Percentiles rank a stretch among this genome's conserved stretches.
Conservation (phyloP, 768 basidiomycete species). For the Boletus subcaerulescens region DNA sequence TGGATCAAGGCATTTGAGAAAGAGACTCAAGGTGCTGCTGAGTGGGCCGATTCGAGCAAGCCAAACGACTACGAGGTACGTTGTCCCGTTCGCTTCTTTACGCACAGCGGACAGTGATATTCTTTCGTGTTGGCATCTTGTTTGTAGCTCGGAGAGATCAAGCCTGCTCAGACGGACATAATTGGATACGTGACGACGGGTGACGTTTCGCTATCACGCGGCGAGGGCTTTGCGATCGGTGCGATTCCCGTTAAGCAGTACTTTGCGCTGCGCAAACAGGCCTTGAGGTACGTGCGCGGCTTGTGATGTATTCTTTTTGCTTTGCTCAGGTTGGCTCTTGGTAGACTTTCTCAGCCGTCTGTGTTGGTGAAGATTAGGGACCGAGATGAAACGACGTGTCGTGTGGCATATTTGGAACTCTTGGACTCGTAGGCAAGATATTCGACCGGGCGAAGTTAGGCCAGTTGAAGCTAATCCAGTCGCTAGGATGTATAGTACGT, state of each 20-base stretch:
- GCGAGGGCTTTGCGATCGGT: conserved; percentile 75
- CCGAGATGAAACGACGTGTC: conserved; percentile 50
- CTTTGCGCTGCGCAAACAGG: conserved; percentile 52
- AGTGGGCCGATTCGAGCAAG: conserved; percentile 18
- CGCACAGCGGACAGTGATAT: background rate
- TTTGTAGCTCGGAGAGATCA: conserved; percentile 44
- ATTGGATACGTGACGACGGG: conserved; percentile 88
- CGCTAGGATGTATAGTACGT: too few species aligned
- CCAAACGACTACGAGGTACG: conserved; percentile 30
- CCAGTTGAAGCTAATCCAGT: too few species aligned
- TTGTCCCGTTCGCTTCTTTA: background rate
- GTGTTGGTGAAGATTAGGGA: conserved; percentile 67
- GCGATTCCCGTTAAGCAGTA: conserved; percentile 58
- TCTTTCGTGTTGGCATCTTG: background rate
- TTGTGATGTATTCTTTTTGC: background rate
- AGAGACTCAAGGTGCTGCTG: conserved; percentile 5
- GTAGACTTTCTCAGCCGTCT: conserved; percentile 26
- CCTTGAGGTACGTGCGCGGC: conserved; percentile 30
- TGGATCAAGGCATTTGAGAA: conserved; percentile 42
- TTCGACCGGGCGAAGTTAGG: background rate
- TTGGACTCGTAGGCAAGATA: conserved; percentile 24
- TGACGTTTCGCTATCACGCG: conserved; percentile 74
- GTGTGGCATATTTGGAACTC: conserved; percentile 46
- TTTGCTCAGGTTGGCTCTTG: background rate
- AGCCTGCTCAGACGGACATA: conserved; percentile 43